Evolutionary conservation across 2,329 filamentous ascomycete species (phyloP).

Genomic region (Colletotrichum coccodes): DNA sequence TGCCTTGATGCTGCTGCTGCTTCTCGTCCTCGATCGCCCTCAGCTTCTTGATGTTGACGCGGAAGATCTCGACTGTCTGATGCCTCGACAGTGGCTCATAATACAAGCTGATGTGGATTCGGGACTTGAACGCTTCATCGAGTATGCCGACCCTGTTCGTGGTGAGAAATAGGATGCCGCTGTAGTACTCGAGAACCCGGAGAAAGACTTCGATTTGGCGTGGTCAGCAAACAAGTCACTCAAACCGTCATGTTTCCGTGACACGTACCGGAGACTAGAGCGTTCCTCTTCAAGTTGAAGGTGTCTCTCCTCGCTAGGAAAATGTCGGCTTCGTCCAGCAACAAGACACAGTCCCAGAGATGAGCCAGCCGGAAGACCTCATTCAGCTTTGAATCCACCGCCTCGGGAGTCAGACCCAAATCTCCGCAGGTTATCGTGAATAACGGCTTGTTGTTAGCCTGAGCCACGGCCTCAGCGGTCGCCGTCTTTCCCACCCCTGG

Average conservation of each 20-base stretch:
- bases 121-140: conserved; percentile 48
- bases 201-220: conserved; percentile 46
- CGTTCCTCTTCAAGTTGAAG: too few species aligned
- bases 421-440: conserved; percentile 27
- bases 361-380: conserved; percentile 22
- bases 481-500: conserved; percentile 23
- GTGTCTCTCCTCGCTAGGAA: conserved; percentile 74
- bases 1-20: too few species aligned
- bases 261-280: too few species aligned
- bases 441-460: neutral
- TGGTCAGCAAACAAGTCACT: too few species aligned
- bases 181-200: conserved; percentile 55
- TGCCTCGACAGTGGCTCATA: too few species aligned
- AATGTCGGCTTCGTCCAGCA: conserved; percentile 20
- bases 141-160: conserved; percentile 47
- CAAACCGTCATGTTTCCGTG: too few species aligned
- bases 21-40: too few species aligned
- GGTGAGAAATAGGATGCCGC: conserved; percentile 57
- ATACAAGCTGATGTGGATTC: too few species aligned
- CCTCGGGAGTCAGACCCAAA: conserved; percentile 26
- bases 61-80: too few species aligned
- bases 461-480: conserved; percentile 16
- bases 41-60: too few species aligned
- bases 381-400: conserved; percentile 29
- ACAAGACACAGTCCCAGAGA: conserved; percentile 27